Evolutionary conservation across 2,329 filamentous ascomycete species (phyloP), one percentile per base, ranked within the genome.

Genomic region (Zarea fungicola): DNA sequence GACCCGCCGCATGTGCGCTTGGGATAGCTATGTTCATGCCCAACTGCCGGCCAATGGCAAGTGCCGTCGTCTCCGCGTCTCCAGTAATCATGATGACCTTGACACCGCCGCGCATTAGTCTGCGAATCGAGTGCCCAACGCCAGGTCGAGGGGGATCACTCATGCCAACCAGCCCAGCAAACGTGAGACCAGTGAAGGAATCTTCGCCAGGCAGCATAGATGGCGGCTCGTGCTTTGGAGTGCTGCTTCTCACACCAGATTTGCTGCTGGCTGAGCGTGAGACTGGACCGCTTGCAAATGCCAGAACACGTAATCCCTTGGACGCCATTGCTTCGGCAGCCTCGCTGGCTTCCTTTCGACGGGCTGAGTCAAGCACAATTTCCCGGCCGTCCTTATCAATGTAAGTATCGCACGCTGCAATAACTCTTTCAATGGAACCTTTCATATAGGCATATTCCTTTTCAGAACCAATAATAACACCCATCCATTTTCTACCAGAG

Each of bases 21-120:
- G 72, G 72, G 47, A 69, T 66, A 10, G 76, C 78, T 49, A 97
- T 81, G 2, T 84, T 83, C 89, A 99, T 99, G 34, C 93, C 93
- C n/a, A 99, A 77, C 62, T 96, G 92, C 66, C 81, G 89, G 25
- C 89, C 93, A 63, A 99, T 97, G 1, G 93, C 93, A 39, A 96
- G 76, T 3, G 93, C 93, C 3, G 93, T 99, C 1, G 89, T 89
- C 65, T 97, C 90, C 14, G 93, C 89, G 65, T 99, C 93, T 51
- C 93, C 93, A 9, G 93, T 99, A 57, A 99, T 97, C 93, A 99
- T 99, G 58, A 99, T 95, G 41, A 99, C 89, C 65, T 90, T 93
- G 54, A 99, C 93, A 32, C 92, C 92, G 47, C 93, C 93, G 42
- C 89, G 83, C 85, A 97, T 92, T 48, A 99, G 73, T 53, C 87